Conservation (phyloP, 805 yeast species). For the Candida methanosorbosa region DNA sequence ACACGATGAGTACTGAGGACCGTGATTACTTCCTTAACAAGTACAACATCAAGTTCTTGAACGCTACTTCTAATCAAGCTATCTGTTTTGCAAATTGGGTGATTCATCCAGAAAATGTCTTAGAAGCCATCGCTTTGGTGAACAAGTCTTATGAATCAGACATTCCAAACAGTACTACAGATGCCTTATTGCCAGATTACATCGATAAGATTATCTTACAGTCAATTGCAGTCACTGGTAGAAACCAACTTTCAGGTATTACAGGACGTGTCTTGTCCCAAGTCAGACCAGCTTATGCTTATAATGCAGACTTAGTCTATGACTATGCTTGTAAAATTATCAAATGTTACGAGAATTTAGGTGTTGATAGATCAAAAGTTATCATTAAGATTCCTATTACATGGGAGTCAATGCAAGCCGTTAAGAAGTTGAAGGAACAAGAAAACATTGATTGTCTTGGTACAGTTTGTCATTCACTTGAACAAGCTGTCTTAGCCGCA, state of each 20-base stretch:
- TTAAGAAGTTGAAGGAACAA: slow-evolving; percentile 12
- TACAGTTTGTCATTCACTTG: slow-evolving; percentile 27
- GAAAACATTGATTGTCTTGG: slow-evolving; percentile 22
- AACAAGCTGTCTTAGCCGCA: slow-evolving; percentile 28
- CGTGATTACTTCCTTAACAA: slow-evolving; percentile 8
- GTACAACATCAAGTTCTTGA: slow-evolving; percentile 11
- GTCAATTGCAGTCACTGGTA: slow-evolving; percentile 17
- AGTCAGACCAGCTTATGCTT: slow-evolving; percentile 16
- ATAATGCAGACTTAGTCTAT: slow-evolving; percentile 17
- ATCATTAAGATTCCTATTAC: slow-evolving; percentile 27
- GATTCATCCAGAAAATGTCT: slow-evolving; percentile 11
- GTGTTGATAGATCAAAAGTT: slow-evolving; percentile 21
- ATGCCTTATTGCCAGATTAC: slow-evolving; percentile 5
- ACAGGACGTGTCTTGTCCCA: slow-evolving; percentile 20
- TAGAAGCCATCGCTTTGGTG: slow-evolving; percentile 12
- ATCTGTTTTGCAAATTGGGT: slow-evolving; percentile 15
- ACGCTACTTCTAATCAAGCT: slow-evolving; percentile 22
- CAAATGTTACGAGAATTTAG: slow-evolving; percentile 22
- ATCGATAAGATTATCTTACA: slow-evolving; percentile 11
- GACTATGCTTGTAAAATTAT: slow-evolving; percentile 19
- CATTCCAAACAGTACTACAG: slow-evolving; percentile 6
- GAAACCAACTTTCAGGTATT: slow-evolving; percentile 14
- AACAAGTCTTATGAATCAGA: slow-evolving; percentile 7
- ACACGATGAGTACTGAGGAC: slow-evolving; percentile 16
- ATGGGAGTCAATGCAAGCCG: slow-evolving; percentile 26